Conservation (phyloP, 1,284 basidiomycete species). For the Boletellus dicymbophilus region DNA sequence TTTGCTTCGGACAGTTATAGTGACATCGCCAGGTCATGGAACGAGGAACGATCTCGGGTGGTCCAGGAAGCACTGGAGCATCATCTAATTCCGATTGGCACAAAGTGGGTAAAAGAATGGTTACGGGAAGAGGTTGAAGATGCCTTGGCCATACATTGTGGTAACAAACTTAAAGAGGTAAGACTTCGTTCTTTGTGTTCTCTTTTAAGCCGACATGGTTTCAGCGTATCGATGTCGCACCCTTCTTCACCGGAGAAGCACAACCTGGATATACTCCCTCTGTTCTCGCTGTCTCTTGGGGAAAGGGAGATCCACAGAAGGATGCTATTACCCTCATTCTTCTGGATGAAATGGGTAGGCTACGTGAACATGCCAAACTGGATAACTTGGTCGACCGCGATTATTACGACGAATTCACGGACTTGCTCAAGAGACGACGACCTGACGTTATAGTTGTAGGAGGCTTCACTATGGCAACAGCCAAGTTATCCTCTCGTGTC, state of each 20-base stretch:
- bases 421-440: constrained; percentile 78
- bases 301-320: constrained; percentile 90
- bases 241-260: constrained; percentile 67
- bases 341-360: constrained; percentile 85
- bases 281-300: constrained; percentile 93
- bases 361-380: constrained; percentile 87
- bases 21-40: constrained; percentile 91
- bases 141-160: constrained; percentile 68
- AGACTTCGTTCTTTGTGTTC: constrained; percentile 26
- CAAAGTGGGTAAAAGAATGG: constrained; percentile 90
- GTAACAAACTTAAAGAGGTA: constrained; percentile 72
- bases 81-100: constrained; percentile 80
- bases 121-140: constrained; percentile 92
- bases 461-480: constrained; percentile 85
- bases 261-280: constrained; percentile 75
- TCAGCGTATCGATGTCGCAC: constrained; percentile 74
- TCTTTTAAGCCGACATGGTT: constrained; percentile 17
- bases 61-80: constrained; percentile 80
- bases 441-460: constrained; percentile 92
- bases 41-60: constrained; percentile 80
- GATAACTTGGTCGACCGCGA: constrained; percentile 83
- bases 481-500: constrained; percentile 67
- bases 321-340: constrained; percentile 88
- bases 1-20: constrained; percentile 87
- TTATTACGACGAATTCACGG: constrained; percentile 72